A percentile compares a stretch with the other conserved stretches of the same genome.
Evolutionary conservation across 495 filamentous ascomycete species (phyloP).

Genomic region (Penicillium bovifimosum): DNA sequence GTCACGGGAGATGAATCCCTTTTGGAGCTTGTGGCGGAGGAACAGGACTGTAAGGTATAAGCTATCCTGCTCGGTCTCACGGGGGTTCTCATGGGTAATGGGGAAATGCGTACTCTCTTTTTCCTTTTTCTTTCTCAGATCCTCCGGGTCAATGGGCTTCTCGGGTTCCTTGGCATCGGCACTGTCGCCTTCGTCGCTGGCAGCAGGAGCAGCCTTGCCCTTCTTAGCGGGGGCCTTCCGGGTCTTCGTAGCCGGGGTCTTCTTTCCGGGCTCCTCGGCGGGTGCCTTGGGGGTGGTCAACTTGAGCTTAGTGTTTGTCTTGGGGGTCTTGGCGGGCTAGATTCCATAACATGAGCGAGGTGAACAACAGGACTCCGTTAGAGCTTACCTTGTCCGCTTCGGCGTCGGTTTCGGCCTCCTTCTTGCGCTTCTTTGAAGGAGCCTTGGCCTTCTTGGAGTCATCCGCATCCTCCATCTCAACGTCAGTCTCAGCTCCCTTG

Average conservation of each 20-base stretch:
- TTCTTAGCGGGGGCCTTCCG: constrained; percentile 47
- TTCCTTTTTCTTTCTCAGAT: constrained; percentile 57
- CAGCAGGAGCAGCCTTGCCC: constrained; percentile 40
- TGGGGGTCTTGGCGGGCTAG: constrained; percentile 53
- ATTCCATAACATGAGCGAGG: not conserved
- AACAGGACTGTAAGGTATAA: constrained; percentile 55
- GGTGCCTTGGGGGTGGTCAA: constrained; percentile 49
- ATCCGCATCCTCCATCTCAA: constrained; percentile 69
- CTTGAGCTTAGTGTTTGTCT: constrained; percentile 53
- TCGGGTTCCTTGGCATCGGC: constrained; percentile 47
- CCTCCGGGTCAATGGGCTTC: constrained; percentile 51
- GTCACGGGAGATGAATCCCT: constrained; percentile 79
- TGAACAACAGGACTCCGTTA: not conserved
- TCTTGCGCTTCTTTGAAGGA: constrained; percentile 61
- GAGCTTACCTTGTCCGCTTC: constrained; percentile 60
- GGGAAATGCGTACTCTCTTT: constrained; percentile 54
- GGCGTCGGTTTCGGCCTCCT: constrained; percentile 57
- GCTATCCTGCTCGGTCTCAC: not conserved
- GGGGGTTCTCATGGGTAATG: not conserved
- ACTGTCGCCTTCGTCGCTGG: constrained; percentile 39
- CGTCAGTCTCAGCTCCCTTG: constrained; percentile 56
- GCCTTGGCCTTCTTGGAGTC: constrained; percentile 49
- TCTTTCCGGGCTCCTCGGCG: constrained; percentile 37
- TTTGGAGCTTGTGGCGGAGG: constrained; percentile 84
- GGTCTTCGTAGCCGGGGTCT: constrained; percentile 53